Conservation (phyloP, 176 grass and related monocot species). For the Oryza glaberrima region DNA sequence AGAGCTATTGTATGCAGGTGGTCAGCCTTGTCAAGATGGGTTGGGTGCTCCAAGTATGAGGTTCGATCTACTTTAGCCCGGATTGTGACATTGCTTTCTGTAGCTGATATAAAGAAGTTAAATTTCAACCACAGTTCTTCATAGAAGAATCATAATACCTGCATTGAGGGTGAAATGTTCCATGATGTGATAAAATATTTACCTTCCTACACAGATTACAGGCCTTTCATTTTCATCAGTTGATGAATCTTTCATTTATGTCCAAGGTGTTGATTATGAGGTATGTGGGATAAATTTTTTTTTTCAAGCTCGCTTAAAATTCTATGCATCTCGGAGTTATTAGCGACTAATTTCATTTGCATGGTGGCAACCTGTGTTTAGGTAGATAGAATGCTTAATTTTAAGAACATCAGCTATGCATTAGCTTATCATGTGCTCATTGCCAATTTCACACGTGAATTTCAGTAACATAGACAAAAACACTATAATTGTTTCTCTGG, state of each 20-base stretch:
- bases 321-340: neutral
- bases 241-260: constrained; percentile 67
- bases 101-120: neutral
- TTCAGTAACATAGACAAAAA: neutral
- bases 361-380: neutral
- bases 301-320: neutral
- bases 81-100: constrained; percentile 31
- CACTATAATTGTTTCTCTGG: constrained; percentile 19
- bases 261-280: constrained; percentile 99
- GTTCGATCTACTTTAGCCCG: constrained; percentile 39
- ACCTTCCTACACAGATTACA: constrained; percentile 66
- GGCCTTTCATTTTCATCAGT: constrained; percentile 82
- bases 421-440: neutral
- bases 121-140: neutral
- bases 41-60: constrained; percentile 96
- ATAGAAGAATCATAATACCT: neutral
- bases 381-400: neutral
- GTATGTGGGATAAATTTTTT: constrained; percentile 37
- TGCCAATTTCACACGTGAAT: constrained; percentile 19
- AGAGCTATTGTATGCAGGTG: constrained; percentile 62
- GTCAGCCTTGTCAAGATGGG: constrained; percentile 84
- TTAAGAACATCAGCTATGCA: neutral
- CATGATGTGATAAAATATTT: constrained; percentile 16
- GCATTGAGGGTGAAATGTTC: constrained; percentile 22
- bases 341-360: neutral